Conservation (phyloP, 495 filamentous ascomycete genomes). For the Penicillium verhagenii region DNA sequence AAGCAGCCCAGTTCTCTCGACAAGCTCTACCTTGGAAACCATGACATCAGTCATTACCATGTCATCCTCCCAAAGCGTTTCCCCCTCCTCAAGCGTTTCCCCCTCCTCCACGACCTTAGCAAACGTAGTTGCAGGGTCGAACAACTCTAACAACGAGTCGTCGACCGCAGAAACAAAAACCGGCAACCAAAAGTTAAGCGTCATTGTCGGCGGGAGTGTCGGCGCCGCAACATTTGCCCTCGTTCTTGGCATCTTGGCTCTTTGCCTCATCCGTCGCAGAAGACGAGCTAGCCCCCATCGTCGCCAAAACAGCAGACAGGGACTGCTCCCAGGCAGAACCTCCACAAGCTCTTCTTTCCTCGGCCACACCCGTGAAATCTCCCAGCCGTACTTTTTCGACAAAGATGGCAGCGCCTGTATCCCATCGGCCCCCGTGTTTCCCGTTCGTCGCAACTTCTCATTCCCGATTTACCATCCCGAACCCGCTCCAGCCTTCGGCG, state of each 20-base stretch:
- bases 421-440: constrained; percentile 4
- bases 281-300: constrained; percentile 8
- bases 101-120: not conserved
- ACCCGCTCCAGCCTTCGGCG: not conserved
- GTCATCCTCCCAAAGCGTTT: not conserved
- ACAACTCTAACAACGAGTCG: not conserved
- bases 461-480: not conserved
- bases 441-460: not conserved
- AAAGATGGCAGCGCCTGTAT: not conserved
- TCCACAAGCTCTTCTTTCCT: constrained; percentile 13
- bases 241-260: constrained; percentile 20
- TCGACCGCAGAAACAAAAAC: not conserved
- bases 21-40: not conserved
- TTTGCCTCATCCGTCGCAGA: constrained; percentile 20
- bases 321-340: constrained; percentile 13
- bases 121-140: constrained; percentile 4
- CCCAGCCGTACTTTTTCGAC: constrained; percentile 4
- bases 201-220: constrained; percentile 28
- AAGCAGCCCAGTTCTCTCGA: not conserved
- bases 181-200: constrained; percentile 7
- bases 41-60: not conserved
- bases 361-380: constrained; percentile 1
- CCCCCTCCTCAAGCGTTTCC: not conserved
- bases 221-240: constrained; percentile 27
- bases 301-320: constrained; percentile 15